A percentile compares a stretch with the other conserved stretches of the same genome.
phyloP scores from a whole-genome alignment of 257 asterid species.

The Jacaranda mimosifolia region DNA sequence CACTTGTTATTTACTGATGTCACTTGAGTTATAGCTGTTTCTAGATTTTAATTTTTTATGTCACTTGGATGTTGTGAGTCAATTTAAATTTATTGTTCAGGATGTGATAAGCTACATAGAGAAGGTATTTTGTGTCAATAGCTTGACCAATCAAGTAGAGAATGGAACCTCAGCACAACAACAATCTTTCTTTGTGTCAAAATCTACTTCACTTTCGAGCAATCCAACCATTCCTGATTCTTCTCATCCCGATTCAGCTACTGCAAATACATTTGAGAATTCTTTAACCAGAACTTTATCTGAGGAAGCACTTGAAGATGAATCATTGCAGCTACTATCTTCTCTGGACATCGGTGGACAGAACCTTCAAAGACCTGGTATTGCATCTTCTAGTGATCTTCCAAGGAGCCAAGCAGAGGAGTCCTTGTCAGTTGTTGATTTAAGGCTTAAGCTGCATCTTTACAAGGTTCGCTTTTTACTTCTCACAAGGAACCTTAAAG shows the following conservation, averaged over 20 bases:
- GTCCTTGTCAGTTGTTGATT: slow-evolving; percentile 59
- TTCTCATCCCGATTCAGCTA: slow-evolving; percentile 57
- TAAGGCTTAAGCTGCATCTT: slow-evolving; percentile 79
- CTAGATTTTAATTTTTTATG: not conserved
- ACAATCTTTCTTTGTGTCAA: slow-evolving; percentile 50
- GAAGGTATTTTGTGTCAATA: slow-evolving; percentile 70
- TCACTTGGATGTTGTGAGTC: slow-evolving; percentile 23
- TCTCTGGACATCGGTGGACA: slow-evolving; percentile 65
- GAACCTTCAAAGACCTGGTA: slow-evolving; percentile 60
- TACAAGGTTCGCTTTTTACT: slow-evolving; percentile 80
- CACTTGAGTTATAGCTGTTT: slow-evolving; percentile 15
- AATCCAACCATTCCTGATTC: slow-evolving; percentile 56
- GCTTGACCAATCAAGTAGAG: slow-evolving; percentile 60
- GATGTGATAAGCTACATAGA: slow-evolving; percentile 85
- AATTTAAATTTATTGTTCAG: slow-evolving; percentile 52
- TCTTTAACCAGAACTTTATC: slow-evolving; percentile 71
- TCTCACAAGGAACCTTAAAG: slow-evolving; percentile 78
- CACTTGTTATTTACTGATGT: not conserved
- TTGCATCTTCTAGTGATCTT: slow-evolving; percentile 59
- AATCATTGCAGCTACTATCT: slow-evolving; percentile 65
- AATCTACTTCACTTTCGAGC: slow-evolving; percentile 61
- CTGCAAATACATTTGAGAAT: slow-evolving; percentile 54
- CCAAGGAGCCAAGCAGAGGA: slow-evolving; percentile 67
- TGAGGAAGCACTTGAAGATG: slow-evolving; percentile 85
- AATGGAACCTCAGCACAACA: slow-evolving; percentile 61